Conservation (phyloP, 75 land plant genomes). For the Cryptomeria japonica region DNA sequence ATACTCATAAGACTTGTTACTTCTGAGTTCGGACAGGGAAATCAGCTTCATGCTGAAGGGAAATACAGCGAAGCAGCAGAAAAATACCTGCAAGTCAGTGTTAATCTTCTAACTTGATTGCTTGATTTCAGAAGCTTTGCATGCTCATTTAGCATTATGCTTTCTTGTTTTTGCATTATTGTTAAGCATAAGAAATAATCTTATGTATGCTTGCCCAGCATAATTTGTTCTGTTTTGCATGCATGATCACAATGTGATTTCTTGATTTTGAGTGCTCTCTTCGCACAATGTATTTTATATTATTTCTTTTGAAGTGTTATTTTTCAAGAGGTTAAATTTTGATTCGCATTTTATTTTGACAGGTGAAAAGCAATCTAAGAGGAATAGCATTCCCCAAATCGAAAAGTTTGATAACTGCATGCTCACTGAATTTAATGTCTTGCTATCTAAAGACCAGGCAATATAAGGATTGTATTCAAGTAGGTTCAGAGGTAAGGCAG, state of each 20-base stretch:
- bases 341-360: constrained; percentile 1
- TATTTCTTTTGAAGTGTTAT: constrained; percentile 1
- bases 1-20: constrained; percentile 3
- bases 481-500: constrained; percentile 80
- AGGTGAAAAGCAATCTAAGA: constrained; percentile 81
- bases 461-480: constrained; percentile 73
- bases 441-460: constrained; percentile 86
- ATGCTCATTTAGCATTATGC: not conserved
- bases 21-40: constrained; percentile 59
- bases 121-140: not conserved
- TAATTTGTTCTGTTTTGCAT: not conserved
- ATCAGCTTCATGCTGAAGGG: constrained; percentile 72
- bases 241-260: not conserved
- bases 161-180: constrained; percentile 2
- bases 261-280: not conserved
- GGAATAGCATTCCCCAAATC: constrained; percentile 39
- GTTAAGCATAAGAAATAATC: not conserved
- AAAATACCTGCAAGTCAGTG: constrained; percentile 75
- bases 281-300: not conserved
- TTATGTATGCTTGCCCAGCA: not conserved
- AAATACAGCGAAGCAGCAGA: constrained; percentile 72
- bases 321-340: constrained; percentile 6
- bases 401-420: constrained; percentile 54
- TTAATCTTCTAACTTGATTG: not conserved
- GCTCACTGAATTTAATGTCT: constrained; percentile 93